These are phyloP conservation scores for Heterobasidion irregulare DNA, from an alignment of 1,284 basidiomycete genomes.

Conservation along the genomic window DNA sequence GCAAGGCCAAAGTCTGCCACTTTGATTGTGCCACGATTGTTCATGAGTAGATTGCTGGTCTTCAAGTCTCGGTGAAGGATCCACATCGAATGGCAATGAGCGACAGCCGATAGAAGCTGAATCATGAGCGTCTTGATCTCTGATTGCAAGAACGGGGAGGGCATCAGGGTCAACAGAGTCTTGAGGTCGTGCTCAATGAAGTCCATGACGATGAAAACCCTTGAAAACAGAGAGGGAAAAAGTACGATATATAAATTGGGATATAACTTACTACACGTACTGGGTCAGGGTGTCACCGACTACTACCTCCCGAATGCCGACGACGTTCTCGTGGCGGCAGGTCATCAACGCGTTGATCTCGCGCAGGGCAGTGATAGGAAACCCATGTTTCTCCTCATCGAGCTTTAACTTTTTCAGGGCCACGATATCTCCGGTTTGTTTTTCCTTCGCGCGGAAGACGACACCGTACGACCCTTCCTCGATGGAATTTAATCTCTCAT, in stretches of 20 bases:
- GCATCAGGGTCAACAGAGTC: constrained; percentile 89
- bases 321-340: constrained; percentile 91
- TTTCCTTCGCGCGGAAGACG: constrained; percentile 92
- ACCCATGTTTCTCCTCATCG: constrained; percentile 96
- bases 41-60: constrained; percentile 97
- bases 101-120: constrained; percentile 90
- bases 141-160: constrained; percentile 90
- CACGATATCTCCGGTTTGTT: constrained; percentile 89
- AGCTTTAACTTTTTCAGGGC: constrained; percentile 98
- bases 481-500: constrained; percentile 94
- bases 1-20: constrained; percentile 98
- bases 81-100: constrained; percentile 93
- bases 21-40: constrained; percentile 97
- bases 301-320: constrained; percentile 92
- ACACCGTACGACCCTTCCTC: constrained; percentile 99
- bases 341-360: constrained; percentile 94
- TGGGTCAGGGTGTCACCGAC: constrained; percentile 99
- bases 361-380: constrained; percentile 94
- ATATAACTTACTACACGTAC: constrained; percentile 46
- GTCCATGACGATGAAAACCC: constrained; percentile 99
- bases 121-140: constrained; percentile 97
- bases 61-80: constrained; percentile 97
- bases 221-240: constrained; percentile 23
- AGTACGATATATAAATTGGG: neutral
- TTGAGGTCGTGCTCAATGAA: constrained; percentile 99